phyloP scores from a whole-genome alignment of 768 basidiomycete genomes.

The Polyporus arcularius region DNA sequence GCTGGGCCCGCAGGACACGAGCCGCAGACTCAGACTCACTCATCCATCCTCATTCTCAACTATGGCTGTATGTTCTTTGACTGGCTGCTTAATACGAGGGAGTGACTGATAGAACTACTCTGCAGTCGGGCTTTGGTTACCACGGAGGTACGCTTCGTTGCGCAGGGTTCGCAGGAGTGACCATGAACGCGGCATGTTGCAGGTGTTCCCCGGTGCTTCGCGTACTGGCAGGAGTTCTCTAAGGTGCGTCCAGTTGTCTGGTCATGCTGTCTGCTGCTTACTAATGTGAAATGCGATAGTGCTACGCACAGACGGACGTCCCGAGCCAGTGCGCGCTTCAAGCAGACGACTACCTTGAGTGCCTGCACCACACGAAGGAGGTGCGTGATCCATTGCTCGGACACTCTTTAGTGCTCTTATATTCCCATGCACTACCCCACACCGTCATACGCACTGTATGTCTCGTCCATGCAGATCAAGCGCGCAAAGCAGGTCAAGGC shows the following conservation, averaged over 20 bases:
- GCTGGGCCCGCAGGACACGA: constrained; percentile 1
- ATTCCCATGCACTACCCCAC: not conserved
- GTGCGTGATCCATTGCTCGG: constrained; percentile 44
- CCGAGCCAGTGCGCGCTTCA: constrained; percentile 72
- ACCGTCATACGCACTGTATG: not conserved
- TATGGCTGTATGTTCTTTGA: constrained; percentile 41
- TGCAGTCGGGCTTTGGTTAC: constrained; percentile 57
- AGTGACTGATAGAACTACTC: not conserved
- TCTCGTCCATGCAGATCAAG: constrained; percentile 43
- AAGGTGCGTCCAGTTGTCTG: constrained; percentile 43
- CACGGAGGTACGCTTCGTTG: constrained; percentile 17
- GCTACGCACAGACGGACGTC: constrained; percentile 79
- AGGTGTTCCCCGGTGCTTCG: constrained; percentile 88
- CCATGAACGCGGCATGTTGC: constrained; percentile 14
- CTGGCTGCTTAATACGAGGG: not conserved
- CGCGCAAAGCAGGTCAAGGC: constrained; percentile 71
- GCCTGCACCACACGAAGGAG: constrained; percentile 87
- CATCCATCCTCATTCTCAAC: constrained; percentile 18
- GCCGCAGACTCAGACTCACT: not conserved
- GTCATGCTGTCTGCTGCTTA: not conserved
- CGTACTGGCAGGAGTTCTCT: constrained; percentile 90
- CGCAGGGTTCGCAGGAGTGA: not conserved
- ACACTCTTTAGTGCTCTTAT: not conserved
- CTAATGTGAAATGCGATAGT: constrained; percentile 44
- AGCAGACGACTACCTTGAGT: constrained; percentile 88